These are phyloP conservation scores for Yamadazyma taylorii DNA, from an alignment of 1,139 yeast genomes.

Conservation along the genomic window DNA sequence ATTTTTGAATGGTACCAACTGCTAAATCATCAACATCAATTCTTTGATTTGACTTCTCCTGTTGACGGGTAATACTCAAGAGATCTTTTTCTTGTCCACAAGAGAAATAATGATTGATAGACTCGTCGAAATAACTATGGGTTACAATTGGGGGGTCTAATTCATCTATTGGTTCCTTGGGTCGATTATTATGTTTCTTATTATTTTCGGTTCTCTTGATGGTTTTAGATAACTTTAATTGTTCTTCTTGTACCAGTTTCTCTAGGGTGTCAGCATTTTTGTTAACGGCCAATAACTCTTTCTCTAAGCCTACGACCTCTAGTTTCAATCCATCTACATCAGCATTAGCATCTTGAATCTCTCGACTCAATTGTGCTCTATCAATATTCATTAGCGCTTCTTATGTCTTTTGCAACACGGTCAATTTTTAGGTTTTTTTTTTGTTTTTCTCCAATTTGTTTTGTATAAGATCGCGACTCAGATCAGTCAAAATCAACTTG, in stretches of 20 bases:
- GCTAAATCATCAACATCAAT: conserved; percentile 11
- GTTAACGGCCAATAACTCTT: conserved; percentile 9
- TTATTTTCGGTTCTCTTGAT: not conserved
- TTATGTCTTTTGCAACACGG: not conserved
- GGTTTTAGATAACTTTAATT: not conserved
- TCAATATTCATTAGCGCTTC: not conserved
- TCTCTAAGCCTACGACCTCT: conserved; percentile 17
- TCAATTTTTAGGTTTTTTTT: too few relatives aligned
- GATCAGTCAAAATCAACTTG: not conserved
- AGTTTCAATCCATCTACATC: conserved; percentile 18
- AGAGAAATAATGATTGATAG: conserved; percentile 26
- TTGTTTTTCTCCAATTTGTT: not conserved
- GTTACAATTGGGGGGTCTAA: conserved; percentile 20
- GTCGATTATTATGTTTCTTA: conserved; percentile 5
- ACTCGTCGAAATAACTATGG: conserved; percentile 31
- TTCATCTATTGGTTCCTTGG: conserved; percentile 8
- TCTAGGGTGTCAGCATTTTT: conserved; percentile 7
- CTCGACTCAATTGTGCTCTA: conserved; percentile 10
- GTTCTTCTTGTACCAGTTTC: conserved; percentile 7
- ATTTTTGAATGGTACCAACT: conserved; percentile 11
- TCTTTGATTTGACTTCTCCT: not conserved
- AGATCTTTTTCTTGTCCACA: too few relatives aligned
- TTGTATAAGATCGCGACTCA: conserved; percentile 1
- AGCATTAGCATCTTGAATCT: conserved; percentile 5
- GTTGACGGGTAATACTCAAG: conserved; percentile 5